These are phyloP conservation scores for Lablab purpureus DNA, from an alignment of 306 rosid species.

Conservation along the genomic window DNA sequence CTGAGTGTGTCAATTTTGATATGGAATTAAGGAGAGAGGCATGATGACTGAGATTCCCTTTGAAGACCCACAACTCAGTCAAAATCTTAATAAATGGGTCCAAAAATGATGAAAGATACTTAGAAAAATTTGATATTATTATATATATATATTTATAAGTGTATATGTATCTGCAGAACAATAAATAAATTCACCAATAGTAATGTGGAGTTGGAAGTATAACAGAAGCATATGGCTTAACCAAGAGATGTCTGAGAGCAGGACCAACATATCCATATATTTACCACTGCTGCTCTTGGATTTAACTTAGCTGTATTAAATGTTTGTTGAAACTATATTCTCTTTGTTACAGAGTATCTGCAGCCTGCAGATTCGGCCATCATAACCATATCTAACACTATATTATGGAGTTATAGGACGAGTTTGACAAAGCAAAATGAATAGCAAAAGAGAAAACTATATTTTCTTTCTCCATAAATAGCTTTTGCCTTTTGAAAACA, in stretches of 20 bases:
- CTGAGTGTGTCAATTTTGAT: constrained; percentile 54
- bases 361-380: constrained; percentile 68
- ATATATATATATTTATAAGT: too few relatives aligned
- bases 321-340: constrained; percentile 49
- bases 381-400: constrained; percentile 72
- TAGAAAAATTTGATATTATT: neutral
- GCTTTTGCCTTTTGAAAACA: neutral
- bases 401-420: constrained; percentile 27
- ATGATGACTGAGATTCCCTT: constrained; percentile 60
- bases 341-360: constrained; percentile 59
- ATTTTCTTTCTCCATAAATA: neutral
- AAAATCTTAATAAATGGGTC: constrained; percentile 38
- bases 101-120: constrained; percentile 36
- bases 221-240: constrained; percentile 45
- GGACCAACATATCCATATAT: constrained; percentile 42
- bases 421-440: neutral
- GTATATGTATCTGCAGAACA: neutral
- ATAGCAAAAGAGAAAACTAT: neutral
- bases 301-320: constrained; percentile 51
- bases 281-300: constrained; percentile 46
- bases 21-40: constrained; percentile 49
- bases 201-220: constrained; percentile 41
- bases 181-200: constrained; percentile 24
- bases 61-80: constrained; percentile 50
- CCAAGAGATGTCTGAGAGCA: constrained; percentile 36